Percentiles rank a stretch among this genome's conserved stretches.
Conservation (phyloP, 2,329 filamentous ascomycete species). For the Cladophialophora carrionii region DNA sequence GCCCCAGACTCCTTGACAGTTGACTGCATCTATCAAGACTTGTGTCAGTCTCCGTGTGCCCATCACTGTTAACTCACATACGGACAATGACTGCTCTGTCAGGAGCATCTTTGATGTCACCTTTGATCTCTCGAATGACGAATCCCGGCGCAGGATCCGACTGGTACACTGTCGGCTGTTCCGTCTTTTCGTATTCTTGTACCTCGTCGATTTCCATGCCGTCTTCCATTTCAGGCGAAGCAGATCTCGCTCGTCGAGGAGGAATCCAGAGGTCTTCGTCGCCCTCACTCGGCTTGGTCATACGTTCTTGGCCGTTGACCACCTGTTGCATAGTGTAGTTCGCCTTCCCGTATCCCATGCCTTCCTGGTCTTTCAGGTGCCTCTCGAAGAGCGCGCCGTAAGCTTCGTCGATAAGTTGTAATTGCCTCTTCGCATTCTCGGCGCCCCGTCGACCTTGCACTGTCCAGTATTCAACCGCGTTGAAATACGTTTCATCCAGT, state of each 20-base stretch:
- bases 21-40: conserved; percentile 57
- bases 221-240: not conserved
- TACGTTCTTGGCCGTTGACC: conserved; percentile 27
- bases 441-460: not conserved
- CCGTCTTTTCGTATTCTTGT: not conserved
- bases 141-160: conserved; percentile 13
- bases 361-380: conserved; percentile 5
- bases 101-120: conserved; percentile 58
- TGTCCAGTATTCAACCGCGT: conserved; percentile 22
- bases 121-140: conserved; percentile 15
- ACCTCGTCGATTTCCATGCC: not conserved
- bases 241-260: conserved; percentile 6
- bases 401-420: conserved; percentile 24
- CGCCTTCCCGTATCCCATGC: not conserved
- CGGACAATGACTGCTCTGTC: conserved; percentile 56
- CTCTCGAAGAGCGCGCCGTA: conserved; percentile 23
- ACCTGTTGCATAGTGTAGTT: conserved; percentile 23
- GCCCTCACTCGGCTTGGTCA: conserved; percentile 11
- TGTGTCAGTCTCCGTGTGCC: not conserved
- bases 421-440: conserved; percentile 2
- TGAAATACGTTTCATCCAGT: conserved; percentile 28
- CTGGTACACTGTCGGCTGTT: not conserved
- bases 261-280: conserved; percentile 23
- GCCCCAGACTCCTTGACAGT: conserved; percentile 61
- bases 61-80: conserved; percentile 35